Conservation (phyloP, 1,139 yeast genomes). For the Suhomyces bokatorum region DNA sequence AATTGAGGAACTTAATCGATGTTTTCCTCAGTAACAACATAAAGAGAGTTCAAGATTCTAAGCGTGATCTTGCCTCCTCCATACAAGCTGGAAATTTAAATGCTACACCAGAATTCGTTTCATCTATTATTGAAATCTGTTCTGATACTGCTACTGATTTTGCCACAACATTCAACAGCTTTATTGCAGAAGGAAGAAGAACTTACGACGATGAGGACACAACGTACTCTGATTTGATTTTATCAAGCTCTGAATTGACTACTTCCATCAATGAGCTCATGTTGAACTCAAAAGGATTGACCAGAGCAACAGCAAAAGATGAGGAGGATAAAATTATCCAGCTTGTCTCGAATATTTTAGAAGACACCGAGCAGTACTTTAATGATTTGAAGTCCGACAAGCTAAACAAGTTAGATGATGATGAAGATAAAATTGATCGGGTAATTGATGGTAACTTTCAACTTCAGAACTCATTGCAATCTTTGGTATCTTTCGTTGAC, state of each 20-base stretch:
- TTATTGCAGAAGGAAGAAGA: constrained; percentile 73
- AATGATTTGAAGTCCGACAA: constrained; percentile 56
- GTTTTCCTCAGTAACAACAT: constrained; percentile 70
- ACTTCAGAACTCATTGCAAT: constrained; percentile 70
- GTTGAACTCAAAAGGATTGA: constrained; percentile 69
- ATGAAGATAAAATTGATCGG: constrained; percentile 68
- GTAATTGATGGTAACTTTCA: constrained; percentile 76
- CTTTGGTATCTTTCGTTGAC: constrained; percentile 57
- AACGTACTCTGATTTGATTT: constrained; percentile 55
- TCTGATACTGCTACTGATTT: constrained; percentile 78
- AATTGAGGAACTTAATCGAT: constrained; percentile 64
- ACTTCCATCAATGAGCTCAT: constrained; percentile 65
- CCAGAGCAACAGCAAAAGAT: constrained; percentile 52
- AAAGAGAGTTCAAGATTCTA: constrained; percentile 70
- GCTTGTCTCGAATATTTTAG: constrained; percentile 58
- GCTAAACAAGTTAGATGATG: constrained; percentile 51
- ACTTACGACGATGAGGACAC: constrained; percentile 59
- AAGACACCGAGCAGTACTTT: constrained; percentile 63
- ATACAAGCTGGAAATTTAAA: constrained; percentile 83
- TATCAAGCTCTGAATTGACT: constrained; percentile 67
- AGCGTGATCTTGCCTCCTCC: constrained; percentile 73
- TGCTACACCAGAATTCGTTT: constrained; percentile 70
- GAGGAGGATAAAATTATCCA: constrained; percentile 54
- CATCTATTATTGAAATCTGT: constrained; percentile 70
- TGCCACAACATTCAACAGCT: constrained; percentile 75